Conservation (phyloP, 2,329 filamentous ascomycete genomes). For the Stachybotrys chlorohalonatus region DNA sequence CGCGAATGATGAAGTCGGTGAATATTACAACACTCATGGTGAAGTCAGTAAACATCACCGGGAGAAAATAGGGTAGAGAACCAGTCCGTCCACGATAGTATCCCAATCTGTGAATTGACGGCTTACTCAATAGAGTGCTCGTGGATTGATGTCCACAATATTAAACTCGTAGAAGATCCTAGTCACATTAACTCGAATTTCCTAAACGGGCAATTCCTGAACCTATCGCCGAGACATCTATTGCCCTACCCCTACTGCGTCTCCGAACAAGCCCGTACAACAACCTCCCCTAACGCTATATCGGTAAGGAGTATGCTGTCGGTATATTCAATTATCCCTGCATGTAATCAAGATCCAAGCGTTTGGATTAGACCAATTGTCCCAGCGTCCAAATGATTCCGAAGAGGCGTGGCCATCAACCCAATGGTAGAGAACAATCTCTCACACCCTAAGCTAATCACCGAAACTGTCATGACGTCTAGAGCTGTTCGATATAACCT, state of each 20-base stretch:
- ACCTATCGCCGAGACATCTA: background rate
- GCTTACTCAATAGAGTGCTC: background rate
- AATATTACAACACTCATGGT: too few relatives aligned
- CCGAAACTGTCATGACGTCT: conserved; percentile 3
- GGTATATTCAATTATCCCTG: conserved; percentile 1
- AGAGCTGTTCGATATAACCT: conserved; percentile 3
- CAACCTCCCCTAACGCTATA: background rate
- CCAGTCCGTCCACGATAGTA: background rate
- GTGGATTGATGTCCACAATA: conserved; percentile 1
- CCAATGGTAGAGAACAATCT: conserved; percentile 3
- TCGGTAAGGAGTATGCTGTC: conserved; percentile 1
- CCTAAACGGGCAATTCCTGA: background rate
- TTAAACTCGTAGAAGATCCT: background rate
- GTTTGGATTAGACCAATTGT: background rate
- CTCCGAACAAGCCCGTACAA: conserved; percentile 1
- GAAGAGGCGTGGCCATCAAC: conserved; percentile 1
- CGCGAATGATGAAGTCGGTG: too few relatives aligned
- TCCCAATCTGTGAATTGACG: background rate
- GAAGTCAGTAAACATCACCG: too few relatives aligned
- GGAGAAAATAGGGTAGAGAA: background rate
- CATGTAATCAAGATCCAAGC: background rate
- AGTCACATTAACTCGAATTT: background rate
- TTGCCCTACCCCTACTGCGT: background rate
- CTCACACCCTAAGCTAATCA: conserved; percentile 4
- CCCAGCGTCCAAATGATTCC: background rate